Evolutionary conservation across 2,329 filamentous ascomycete genomes (phyloP).

Genomic region (Cladosporium oxysporum): DNA sequence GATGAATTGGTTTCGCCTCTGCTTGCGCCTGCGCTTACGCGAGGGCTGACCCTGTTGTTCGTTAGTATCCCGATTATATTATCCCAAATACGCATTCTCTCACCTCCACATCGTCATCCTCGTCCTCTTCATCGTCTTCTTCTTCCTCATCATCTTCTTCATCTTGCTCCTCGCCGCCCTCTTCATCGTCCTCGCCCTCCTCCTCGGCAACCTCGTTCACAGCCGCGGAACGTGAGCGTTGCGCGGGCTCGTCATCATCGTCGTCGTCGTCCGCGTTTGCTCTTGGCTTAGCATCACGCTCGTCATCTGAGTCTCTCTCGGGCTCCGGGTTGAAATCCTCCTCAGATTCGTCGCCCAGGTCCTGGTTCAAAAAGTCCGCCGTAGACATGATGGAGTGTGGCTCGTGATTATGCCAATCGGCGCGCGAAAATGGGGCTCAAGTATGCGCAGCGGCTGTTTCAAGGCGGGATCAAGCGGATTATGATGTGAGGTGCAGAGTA

Average conservation of each 20-base stretch:
- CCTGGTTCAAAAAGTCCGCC: conserved; percentile 47
- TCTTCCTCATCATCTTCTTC: conserved; percentile 42
- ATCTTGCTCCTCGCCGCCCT: conserved; percentile 59
- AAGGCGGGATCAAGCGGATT: background rate
- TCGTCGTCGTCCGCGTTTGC: conserved; percentile 39
- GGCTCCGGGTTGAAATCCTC: conserved; percentile 89
- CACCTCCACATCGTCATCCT: conserved; percentile 26
- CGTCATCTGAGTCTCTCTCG: conserved; percentile 72
- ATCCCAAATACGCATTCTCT: background rate
- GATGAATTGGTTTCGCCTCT: conserved; percentile 81
- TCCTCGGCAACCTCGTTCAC: conserved; percentile 53
- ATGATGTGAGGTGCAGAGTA: background rate
- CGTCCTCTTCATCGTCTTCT: conserved; percentile 35
- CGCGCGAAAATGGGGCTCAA: background rate
- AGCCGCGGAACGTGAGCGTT: conserved; percentile 39
- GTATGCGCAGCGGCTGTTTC: background rate
- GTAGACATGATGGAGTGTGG: conserved; percentile 34
- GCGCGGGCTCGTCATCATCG: conserved; percentile 41
- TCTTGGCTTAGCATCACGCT: conserved; percentile 46
- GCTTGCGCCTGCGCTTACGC: conserved; percentile 75
- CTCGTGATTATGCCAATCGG: background rate
- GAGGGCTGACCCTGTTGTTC: conserved; percentile 63
- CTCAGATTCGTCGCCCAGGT: conserved; percentile 58
- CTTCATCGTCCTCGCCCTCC: conserved; percentile 57
- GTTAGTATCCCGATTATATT: conserved; percentile 21